These are phyloP conservation scores for Erodium moschatum DNA, from an alignment of 441 rosid species.

Conservation along the genomic window DNA sequence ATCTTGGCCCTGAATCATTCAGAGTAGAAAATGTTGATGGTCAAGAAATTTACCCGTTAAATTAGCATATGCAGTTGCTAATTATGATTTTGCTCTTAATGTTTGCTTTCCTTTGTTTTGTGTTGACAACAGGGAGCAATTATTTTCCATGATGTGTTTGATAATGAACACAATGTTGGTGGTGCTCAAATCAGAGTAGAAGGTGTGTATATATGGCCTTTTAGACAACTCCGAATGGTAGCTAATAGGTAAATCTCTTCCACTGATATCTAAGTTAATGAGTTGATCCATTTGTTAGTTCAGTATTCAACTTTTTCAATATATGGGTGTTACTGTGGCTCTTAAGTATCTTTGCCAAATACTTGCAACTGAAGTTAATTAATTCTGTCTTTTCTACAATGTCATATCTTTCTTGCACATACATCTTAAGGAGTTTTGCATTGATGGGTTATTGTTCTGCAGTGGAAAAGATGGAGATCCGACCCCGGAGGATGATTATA, in stretches of 20 bases:
- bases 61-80: too few species aligned
- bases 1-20: slow-evolving; percentile 2
- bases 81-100: background rate
- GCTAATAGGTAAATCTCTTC: slow-evolving; percentile 58
- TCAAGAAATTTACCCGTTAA: background rate
- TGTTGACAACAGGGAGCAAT: slow-evolving; percentile 67
- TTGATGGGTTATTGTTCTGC: slow-evolving; percentile 3
- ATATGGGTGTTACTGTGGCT: too few species aligned
- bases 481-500: slow-evolving; percentile 74
- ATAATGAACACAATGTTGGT: slow-evolving; percentile 76
- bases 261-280: background rate
- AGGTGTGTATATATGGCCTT: slow-evolving; percentile 99
- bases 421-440: too few species aligned
- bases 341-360: too few species aligned
- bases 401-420: too few species aligned
- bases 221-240: slow-evolving; percentile 93
- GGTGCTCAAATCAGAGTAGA: slow-evolving; percentile 90
- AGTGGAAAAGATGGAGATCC: slow-evolving; percentile 73
- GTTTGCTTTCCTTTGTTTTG: slow-evolving; percentile 5
- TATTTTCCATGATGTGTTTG: slow-evolving; percentile 87
- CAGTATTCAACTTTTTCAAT: too few species aligned
- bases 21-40: slow-evolving; percentile 1
- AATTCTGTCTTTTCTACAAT: too few species aligned
- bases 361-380: too few species aligned
- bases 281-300: too few species aligned